Base-by-base conservation (phyloP, 2,329 filamentous ascomycete genomes). In the Fusarium armeniacum region DNA sequence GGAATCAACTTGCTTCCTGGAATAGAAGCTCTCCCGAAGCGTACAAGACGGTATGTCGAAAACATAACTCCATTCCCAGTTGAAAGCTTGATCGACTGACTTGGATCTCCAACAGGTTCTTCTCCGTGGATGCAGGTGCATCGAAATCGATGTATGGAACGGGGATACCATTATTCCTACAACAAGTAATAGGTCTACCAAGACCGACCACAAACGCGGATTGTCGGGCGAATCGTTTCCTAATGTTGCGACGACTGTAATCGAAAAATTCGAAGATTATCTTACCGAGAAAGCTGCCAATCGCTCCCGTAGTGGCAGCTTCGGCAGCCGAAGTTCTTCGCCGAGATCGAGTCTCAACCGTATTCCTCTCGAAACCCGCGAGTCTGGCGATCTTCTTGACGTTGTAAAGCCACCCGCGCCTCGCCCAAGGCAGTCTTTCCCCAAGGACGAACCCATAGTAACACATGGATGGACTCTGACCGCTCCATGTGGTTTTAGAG, bases 111-210 rank as follows among this genome's bases (percentile, higher is more conserved):
- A 53, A 73, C 43, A 93, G 86, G 91, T 92, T 15, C 87, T 98
- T 15, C 83, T 87, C 36, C 86, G 89, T 53, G 92, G 93, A 49
- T 97, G 94, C 76, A 89, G 94, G 65, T 98, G 94, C 76, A 93
- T 98, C 47, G 94, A 98, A 78, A 96, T 98, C 58, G 95, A 98
- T 76, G 93, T 98, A 5, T 97, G 94, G 92, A 93, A 98, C 78
- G 93, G 93, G 15, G 83, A 87, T 66, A 78, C 82, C 20, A 78
- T 78, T 44, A 76, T 79, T 6, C 78, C 76, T 7, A 78, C 77
- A 7, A 72, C 62, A 40, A 67, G 76, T 24, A 79, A 81, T 30
- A 83, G 79, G 47, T 80, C 81, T 1, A 78, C 80, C 18, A 80
- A 79, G 60, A 74, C 74, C 12, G 79, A 82, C 9, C 86, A 88